Evolutionary conservation across 129 eudicot species (phyloP), one percentile per base, ranked within the genome.

Genomic region (Dittrichia graveolens): DNA sequence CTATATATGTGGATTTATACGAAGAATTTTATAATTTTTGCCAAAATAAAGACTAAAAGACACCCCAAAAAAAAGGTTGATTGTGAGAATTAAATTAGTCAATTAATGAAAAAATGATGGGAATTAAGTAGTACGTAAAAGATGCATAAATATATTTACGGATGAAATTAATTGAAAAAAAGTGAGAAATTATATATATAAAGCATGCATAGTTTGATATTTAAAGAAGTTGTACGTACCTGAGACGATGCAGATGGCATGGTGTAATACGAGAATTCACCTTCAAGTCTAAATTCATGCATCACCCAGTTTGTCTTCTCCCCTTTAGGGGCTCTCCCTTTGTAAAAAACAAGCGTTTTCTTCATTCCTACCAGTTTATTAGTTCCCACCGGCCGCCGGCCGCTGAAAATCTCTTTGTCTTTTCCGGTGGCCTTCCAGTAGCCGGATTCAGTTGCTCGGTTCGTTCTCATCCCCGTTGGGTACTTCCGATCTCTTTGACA

Each of bases 341-440:
- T 64, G 69, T 83, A 83, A 40, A 82, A 82, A 0, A 82, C 86
- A 48, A 82, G 74, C 0, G 86, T 82, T 46, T 82, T 82, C 83
- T 82, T 82, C 86, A 82, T 82, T 10, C 86, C 86, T 9, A 82
- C 67, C 69, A 82, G 31, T 2, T 73, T 0, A 24, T 24, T n/a
- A n/a, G n/a, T 24, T 24, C 31, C 31, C 72, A 3, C 78, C 50
- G 2, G 12, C 41, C 7, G 12, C 41, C 7, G n/a, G 40, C 9
- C 41, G 2, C 31, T 69, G 13, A 16, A 62, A 2, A 83, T 79
- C 71, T 79, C 87, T 57, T 73, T 79, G 50, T 83, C 87, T 79
- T 83, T 83, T 54, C 87, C 87, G 34, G 87, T 83, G 1, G 87
- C 80, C 61, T 83, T 83, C 87, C 87, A 83, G 74, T 83, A 79